Evolutionary conservation across 2,329 filamentous ascomycete species (phyloP).

Genomic region (Monosporascus sp.): DNA sequence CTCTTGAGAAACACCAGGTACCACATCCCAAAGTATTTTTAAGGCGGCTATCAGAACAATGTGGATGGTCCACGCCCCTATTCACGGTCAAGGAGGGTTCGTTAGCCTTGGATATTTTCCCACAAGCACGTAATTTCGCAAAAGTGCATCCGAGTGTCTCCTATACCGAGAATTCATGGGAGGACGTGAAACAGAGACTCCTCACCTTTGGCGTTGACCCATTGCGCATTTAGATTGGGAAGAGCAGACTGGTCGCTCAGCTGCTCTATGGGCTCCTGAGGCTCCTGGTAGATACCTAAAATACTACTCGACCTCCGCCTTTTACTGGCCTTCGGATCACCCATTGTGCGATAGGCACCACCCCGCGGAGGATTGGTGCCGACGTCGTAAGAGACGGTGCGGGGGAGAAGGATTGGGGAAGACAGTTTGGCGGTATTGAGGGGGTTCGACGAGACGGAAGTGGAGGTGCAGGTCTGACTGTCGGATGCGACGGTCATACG

Average conservation of each 20-base stretch:
- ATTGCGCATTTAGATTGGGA: constrained; percentile 95
- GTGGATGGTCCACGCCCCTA: constrained; percentile 97
- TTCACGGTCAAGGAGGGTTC: not conserved
- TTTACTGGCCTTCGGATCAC: constrained; percentile 64
- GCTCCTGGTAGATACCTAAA: constrained; percentile 88
- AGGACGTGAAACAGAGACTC: constrained; percentile 7
- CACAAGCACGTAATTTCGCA: not conserved
- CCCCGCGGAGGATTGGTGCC: constrained; percentile 65
- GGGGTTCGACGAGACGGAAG: constrained; percentile 20
- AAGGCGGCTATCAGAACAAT: constrained; percentile 84
- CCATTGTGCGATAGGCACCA: constrained; percentile 50
- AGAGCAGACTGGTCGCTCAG: constrained; percentile 93
- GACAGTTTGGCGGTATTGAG: constrained; percentile 91
- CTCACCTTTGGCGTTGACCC: constrained; percentile 98
- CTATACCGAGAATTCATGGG: not conserved
- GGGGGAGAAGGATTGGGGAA: constrained; percentile 79
- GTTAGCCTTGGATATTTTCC: not conserved
- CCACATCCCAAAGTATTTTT: constrained; percentile 96
- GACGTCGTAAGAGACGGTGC: constrained; percentile 87
- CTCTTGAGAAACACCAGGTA: constrained; percentile 94
- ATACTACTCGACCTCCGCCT: constrained; percentile 96
- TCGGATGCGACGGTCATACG: constrained; percentile 16
- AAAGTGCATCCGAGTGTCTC: constrained; percentile 7
- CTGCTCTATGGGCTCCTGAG: constrained; percentile 92
- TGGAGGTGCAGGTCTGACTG: constrained; percentile 13